These are phyloP conservation scores for Xylariaceae sp. DNA, from an alignment of 2,329 filamentous ascomycete genomes.

Conservation along the genomic window DNA sequence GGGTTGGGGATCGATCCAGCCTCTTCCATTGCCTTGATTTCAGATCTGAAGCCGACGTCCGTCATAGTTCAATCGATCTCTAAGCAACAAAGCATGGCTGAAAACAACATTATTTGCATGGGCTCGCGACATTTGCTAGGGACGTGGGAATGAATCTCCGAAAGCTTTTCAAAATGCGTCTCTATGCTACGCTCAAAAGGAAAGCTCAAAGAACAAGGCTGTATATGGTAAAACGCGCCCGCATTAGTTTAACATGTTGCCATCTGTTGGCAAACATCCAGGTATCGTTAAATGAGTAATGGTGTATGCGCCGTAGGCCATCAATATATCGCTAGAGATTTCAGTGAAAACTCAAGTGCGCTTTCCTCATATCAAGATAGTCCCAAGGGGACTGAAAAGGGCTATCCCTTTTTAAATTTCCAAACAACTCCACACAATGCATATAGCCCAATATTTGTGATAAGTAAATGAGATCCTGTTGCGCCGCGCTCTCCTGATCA, in stretches of 20 bases:
- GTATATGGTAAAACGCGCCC: neutral
- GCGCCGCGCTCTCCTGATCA: conserved; percentile 17
- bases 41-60: too few species aligned
- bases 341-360: neutral
- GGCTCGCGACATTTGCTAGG: too few species aligned
- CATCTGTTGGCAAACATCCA: neutral
- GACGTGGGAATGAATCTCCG: too few species aligned
- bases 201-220: neutral
- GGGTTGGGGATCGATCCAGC: too few species aligned
- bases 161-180: neutral
- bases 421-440: conserved; percentile 16
- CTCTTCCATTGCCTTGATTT: too few species aligned
- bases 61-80: too few species aligned
- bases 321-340: neutral
- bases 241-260: neutral
- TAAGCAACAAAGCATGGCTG: too few species aligned
- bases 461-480: conserved; percentile 4
- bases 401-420: conserved; percentile 3
- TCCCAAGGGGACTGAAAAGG: neutral
- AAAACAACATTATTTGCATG: too few species aligned
- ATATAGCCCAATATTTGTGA: conserved; percentile 2
- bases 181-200: neutral
- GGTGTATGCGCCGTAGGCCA: neutral
- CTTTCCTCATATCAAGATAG: neutral
- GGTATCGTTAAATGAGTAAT: neutral